Conservation (phyloP, 2,329 filamentous ascomycete species). For the Diaporthe eres region DNA sequence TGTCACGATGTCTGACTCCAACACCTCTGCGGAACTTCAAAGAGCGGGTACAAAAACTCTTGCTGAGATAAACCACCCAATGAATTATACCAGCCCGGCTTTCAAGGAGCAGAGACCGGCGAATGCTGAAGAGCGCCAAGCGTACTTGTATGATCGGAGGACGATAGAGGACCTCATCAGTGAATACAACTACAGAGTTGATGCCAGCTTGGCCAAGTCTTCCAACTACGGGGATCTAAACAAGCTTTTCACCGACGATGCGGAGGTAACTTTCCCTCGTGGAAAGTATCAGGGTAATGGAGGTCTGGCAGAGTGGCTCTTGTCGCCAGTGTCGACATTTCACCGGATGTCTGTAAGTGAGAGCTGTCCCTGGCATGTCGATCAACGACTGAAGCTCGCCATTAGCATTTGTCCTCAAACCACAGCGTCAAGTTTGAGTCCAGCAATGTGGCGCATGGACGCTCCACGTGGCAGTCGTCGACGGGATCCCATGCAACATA, state of each 20-base stretch:
- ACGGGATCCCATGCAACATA: not conserved
- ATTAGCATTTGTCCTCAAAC: conserved; percentile 10
- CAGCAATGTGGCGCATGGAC: conserved; percentile 1
- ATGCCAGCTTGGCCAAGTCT: not conserved
- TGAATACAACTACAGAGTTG: conserved; percentile 6
- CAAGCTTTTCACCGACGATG: not conserved
- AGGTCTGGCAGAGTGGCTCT: not conserved
- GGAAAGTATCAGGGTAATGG: not conserved
- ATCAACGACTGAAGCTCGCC: not conserved
- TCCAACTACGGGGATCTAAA: not conserved
- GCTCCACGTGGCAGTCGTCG: not conserved
- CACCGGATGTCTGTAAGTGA: conserved; percentile 19
- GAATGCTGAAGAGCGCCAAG: not conserved
- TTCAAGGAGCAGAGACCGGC: not conserved
- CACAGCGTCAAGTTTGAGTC: conserved; percentile 13
- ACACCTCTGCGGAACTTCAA: not conserved
- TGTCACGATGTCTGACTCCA: not conserved
- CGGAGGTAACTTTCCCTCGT: not conserved
- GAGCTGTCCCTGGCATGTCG: not conserved
- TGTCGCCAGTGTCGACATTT: not conserved
- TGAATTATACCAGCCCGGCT: not conserved
- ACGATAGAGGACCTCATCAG: conserved; percentile 15
- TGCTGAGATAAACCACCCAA: conserved; percentile 2
- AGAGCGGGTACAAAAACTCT: not conserved
- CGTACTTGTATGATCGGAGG: not conserved